A percentile compares a stretch with the other conserved stretches of the same genome.
phyloP scores from a whole-genome alignment of 768 basidiomycete genomes.

The Strobilomyces confusus region DNA sequence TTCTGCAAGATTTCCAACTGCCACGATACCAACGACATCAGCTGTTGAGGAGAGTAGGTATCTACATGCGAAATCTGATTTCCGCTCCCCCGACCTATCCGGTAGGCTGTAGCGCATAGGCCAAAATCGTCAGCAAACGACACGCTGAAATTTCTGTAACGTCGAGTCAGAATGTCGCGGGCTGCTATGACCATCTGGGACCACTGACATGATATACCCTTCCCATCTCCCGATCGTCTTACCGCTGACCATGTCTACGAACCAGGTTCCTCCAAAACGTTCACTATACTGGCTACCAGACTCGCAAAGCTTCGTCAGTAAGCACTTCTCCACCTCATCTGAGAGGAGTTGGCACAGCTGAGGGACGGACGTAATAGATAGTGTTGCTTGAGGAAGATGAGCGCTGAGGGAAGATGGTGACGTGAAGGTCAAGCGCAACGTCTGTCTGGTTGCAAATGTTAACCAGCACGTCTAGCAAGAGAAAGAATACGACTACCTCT shows the following conservation, averaged over 20 bases:
- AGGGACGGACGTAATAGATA: constrained; percentile 68
- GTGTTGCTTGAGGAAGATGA: constrained; percentile 75
- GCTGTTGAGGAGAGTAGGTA: constrained; percentile 36
- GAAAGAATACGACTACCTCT: constrained; percentile 41
- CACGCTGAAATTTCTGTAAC: constrained; percentile 61
- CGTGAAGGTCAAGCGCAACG: constrained; percentile 68
- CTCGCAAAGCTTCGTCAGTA: constrained; percentile 67
- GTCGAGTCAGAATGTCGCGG: constrained; percentile 4
- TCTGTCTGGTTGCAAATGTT: constrained; percentile 45
- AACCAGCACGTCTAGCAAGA: not conserved
- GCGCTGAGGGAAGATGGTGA: constrained; percentile 77
- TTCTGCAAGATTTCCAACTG: constrained; percentile 45
- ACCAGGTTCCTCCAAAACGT: constrained; percentile 58
- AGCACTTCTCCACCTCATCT: constrained; percentile 72
- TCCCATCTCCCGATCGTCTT: constrained; percentile 73
- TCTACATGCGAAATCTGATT: constrained; percentile 40
- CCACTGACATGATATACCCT: constrained; percentile 65
- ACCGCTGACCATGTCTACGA: constrained; percentile 68
- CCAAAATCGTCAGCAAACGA: constrained; percentile 46
- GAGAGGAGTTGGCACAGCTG: constrained; percentile 70
- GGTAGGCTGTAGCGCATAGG: constrained; percentile 58
- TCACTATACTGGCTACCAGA: constrained; percentile 57
- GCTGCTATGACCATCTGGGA: not conserved
- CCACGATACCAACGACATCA: constrained; percentile 50
- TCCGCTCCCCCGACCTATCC: constrained; percentile 40